Evolutionary conservation across 306 rosid species (phyloP).

Genomic region (Trichosanthes cucumerina): DNA sequence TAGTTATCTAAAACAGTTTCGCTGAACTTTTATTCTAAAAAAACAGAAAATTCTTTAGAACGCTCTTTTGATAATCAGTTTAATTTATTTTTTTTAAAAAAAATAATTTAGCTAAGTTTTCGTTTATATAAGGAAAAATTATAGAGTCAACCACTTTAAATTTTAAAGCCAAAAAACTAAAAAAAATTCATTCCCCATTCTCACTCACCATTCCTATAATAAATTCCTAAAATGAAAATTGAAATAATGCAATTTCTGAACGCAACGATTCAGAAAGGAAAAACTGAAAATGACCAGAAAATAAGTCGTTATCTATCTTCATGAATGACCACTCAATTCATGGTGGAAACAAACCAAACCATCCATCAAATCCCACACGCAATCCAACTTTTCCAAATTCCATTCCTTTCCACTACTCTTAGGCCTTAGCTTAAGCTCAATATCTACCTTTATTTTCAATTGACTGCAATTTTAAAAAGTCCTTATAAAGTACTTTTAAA

Average conservation of each 20-base stretch:
- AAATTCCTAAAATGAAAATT: not conserved
- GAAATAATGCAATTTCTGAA: not conserved
- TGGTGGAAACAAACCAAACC: constrained; percentile 7
- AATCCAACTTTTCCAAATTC: constrained; percentile 7
- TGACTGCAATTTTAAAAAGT: not conserved
- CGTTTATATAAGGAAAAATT: not conserved
- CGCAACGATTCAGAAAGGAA: not conserved
- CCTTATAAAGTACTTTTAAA: not conserved
- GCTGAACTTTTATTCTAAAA: not conserved
- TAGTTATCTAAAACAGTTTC: not conserved
- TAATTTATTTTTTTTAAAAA: not conserved
- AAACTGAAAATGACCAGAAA: not conserved
- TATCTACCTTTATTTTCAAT: not conserved
- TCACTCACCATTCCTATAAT: not conserved
- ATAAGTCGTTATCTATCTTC: constrained; percentile 4
- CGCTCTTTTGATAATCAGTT: not conserved
- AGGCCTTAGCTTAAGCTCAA: not conserved
- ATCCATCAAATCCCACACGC: constrained; percentile 36
- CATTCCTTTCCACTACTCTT: not conserved
- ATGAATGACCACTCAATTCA: not conserved
- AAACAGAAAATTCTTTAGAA: not conserved
- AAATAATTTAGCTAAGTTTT: not conserved
- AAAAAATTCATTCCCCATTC: not conserved
- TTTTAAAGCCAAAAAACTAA: not conserved
- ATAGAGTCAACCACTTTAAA: not conserved